Evolutionary conservation across 169 alveolate genomes (phyloP), one percentile per base, ranked within the genome.

Genomic region (Cryptosporidium canis): DNA sequence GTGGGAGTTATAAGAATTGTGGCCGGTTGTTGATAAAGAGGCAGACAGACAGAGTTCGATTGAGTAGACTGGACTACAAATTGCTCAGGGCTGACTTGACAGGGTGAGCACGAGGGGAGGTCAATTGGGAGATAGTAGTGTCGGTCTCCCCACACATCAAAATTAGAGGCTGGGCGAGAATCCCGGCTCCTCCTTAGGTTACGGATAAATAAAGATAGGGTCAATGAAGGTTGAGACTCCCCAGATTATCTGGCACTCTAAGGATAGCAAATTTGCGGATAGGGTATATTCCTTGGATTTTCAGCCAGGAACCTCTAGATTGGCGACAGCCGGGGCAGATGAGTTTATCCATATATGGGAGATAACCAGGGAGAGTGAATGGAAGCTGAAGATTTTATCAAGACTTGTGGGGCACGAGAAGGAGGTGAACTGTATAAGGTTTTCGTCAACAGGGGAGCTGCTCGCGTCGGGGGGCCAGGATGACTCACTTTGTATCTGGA

Each of bases 261-360:
- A 95, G 83, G 97, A 95, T 91, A 93, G 95, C 92, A 95, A 94
- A 66, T 92, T 93, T 48, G 92, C 97, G 37, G 97, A 95, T 70
- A 93, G 97, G 53, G 96, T 95, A 44, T 95, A 95, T 83, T 95
- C 97, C 11, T 70, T 95, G 56, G 97, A 95, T 83, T 90, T 94
- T 84, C 97, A 95, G 90, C 97, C 97, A 35, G 90, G 84, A 31
- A 83, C 92, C 64, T 83, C 92, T 35, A 71, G 85, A 58, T 77
- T 95, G 48, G 97, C 97, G 14, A 95, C 97, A 7, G 96, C 96
- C 29, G 97, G 97, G 29, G 97, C 97, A 1, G 97, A 95, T 66
- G 97, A 95, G 56, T 95, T 95, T 83, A 95, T 95, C 12, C 97
- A 95, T 70, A 93, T 95, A 47, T 94, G 96, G 97, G 92, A 93